Base-by-base conservation (phyloP, 176 grass and related monocot genomes). In the Avena eriantha region DNA sequence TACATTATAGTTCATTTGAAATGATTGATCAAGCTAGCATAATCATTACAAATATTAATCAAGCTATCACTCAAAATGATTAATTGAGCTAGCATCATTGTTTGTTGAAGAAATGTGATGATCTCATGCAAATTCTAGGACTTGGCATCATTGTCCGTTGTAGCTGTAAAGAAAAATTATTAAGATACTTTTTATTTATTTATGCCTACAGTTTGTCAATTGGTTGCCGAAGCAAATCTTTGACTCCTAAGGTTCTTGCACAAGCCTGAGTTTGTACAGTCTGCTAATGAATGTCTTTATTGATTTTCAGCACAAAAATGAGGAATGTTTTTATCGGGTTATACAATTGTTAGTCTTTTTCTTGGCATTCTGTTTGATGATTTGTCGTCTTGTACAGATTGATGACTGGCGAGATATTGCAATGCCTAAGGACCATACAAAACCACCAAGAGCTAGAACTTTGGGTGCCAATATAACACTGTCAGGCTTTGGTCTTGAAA, bases 371-470 rank as follows among this genome's bases (percentile, higher is more conserved):
- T 69, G 60, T 83, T 57, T 84, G 56, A 79, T 76, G 18, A 48
- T 69, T 83, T 88, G 46, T 50, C 31, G 79, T 92, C 47, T 84
- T 90, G 4, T 77, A 58, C 88, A 99, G 97, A 88, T 99, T 85
- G 92, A 99, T 94, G 94, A 99, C 41, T 96, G 94, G 94, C 89
- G 97, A 85, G 97, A 99, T 84, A 83, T 99, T 77, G 92, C 88
- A 76, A 85, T 96, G 86, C 94, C 94, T 65, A 91, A 84, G 79
- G 92, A 96, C 65, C 90, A 93, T 80, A 93, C 74, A 59, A 99
- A 88, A 73, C 90, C 82, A 49, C 80, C 89, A 19, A 94, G 92
- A 86, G 80, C 81, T 81, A 94, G 97, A 94, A 87, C 82, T 56
- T 82, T 99, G 78, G 97, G 92, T 88, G 39, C 68, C 29, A 94